A percentile compares a stretch with the other conserved stretches of the same genome.
phyloP scores from a whole-genome alignment of 805 yeast species.

The Lipomyces lipofer region DNA sequence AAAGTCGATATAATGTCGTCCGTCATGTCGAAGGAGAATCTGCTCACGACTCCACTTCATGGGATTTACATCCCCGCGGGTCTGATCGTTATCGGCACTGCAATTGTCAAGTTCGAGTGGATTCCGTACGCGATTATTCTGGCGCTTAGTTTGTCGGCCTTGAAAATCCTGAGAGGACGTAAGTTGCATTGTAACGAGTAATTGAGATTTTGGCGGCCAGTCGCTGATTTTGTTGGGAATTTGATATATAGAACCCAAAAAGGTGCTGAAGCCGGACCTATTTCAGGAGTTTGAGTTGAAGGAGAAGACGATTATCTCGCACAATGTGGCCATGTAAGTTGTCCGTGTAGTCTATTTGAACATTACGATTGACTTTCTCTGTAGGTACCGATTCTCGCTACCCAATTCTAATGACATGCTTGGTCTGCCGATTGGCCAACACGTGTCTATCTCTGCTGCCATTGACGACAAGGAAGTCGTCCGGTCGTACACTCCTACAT shows the following conservation, averaged over 20 bases:
- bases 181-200: conserved; percentile 7
- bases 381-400: conserved; percentile 66
- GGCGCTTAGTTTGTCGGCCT: conserved; percentile 33
- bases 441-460: conserved; percentile 73
- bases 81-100: conserved; percentile 36
- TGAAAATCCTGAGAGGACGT: conserved; percentile 37
- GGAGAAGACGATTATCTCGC: conserved; percentile 71
- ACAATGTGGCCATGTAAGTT: conserved; percentile 68
- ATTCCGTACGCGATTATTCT: conserved; percentile 29
- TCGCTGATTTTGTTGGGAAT: background rate
- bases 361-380: background rate
- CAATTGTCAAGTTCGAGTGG: conserved; percentile 35
- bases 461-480: conserved; percentile 81
- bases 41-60: conserved; percentile 39
- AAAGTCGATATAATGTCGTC: background rate
- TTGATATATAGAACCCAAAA: conserved; percentile 21
- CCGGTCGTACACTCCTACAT: conserved; percentile 80
- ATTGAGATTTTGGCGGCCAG: background rate
- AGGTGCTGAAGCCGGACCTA: conserved; percentile 60
- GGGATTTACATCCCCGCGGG: conserved; percentile 39
- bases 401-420: conserved; percentile 72
- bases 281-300: conserved; percentile 80
- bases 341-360: background rate
- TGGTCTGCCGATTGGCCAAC: conserved; percentile 94
- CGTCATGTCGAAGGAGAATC: conserved; percentile 12